Percentiles rank a stretch among this genome's conserved stretches.
phyloP scores from a whole-genome alignment of 106 monocot genomes.

The Chionographis japonica region DNA sequence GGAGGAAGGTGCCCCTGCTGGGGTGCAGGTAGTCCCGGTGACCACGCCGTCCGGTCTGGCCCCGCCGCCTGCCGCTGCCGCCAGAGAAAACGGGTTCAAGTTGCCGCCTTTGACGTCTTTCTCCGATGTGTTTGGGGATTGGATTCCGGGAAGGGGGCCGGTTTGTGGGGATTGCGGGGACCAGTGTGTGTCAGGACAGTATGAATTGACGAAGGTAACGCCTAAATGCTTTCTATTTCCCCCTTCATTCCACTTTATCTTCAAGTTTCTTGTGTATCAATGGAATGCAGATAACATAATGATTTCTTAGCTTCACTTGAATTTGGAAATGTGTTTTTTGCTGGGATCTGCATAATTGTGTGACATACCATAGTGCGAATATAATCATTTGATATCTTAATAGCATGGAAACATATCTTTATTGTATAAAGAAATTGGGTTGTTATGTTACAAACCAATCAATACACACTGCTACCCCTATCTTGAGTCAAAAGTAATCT shows the following conservation, averaged over 20 bases:
- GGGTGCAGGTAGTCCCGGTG: constrained; percentile 48
- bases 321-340: too few species aligned
- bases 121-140: constrained; percentile 57
- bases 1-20: constrained; percentile 35
- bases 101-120: constrained; percentile 73
- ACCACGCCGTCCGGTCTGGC: background rate
- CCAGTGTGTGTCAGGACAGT: constrained; percentile 13
- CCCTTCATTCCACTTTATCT: background rate
- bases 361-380: too few species aligned
- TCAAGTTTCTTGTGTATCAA: background rate
- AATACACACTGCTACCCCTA: too few species aligned
- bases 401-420: too few species aligned
- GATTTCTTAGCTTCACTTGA: too few species aligned
- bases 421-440: too few species aligned
- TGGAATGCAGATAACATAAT: too few species aligned
- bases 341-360: too few species aligned
- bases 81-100: constrained; percentile 34
- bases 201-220: constrained; percentile 41
- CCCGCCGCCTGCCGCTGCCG: constrained; percentile 2
- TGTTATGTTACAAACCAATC: too few species aligned
- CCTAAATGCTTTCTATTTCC: background rate
- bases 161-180: constrained; percentile 56
- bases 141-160: constrained; percentile 11
- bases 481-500: too few species aligned
- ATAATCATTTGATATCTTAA: too few species aligned